Evolutionary conservation across 2,329 filamentous ascomycete species (phyloP).

Genomic region (Cladosporium colombiae): DNA sequence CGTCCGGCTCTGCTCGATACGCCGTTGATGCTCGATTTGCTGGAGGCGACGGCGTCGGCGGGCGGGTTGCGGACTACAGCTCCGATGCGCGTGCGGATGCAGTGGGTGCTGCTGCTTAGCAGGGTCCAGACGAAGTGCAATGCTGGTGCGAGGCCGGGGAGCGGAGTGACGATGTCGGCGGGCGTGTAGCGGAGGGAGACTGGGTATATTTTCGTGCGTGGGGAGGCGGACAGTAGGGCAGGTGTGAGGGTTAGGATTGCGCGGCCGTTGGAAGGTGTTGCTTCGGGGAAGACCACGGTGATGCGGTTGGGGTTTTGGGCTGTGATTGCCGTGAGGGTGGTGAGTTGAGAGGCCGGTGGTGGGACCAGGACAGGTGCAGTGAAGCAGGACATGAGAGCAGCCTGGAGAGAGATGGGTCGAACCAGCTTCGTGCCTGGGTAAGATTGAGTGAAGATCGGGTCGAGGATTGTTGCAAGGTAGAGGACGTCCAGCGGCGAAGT

Average conservation of each 20-base stretch:
- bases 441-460: slow-evolving; percentile 87
- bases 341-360: slow-evolving; percentile 39
- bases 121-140: slow-evolving; percentile 79
- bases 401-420: slow-evolving; percentile 72
- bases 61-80: slow-evolving; percentile 55
- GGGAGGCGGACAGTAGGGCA: slow-evolving; percentile 67
- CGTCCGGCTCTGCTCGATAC: slow-evolving; percentile 18
- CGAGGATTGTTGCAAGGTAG: slow-evolving; percentile 93
- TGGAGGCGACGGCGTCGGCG: slow-evolving; percentile 27
- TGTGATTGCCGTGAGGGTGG: slow-evolving; percentile 54
- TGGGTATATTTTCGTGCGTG: slow-evolving; percentile 78
- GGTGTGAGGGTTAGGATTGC: slow-evolving; percentile 84
- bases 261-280: slow-evolving; percentile 89
- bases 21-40: slow-evolving; percentile 21
- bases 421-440: slow-evolving; percentile 74
- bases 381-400: slow-evolving; percentile 66
- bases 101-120: slow-evolving; percentile 80
- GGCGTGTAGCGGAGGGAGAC: slow-evolving; percentile 88
- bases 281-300: slow-evolving; percentile 89
- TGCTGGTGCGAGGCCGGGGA: slow-evolving; percentile 67
- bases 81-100: slow-evolving; percentile 86
- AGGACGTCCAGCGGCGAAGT: slow-evolving; percentile 91
- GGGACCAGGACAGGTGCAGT: slow-evolving; percentile 25
- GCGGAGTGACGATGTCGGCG: slow-evolving; percentile 83
- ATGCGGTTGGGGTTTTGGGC: slow-evolving; percentile 70